Evolutionary conservation across 2,329 filamentous ascomycete species (phyloP), one percentile per base, ranked within the genome.

Genomic region (Helotiales sp.): DNA sequence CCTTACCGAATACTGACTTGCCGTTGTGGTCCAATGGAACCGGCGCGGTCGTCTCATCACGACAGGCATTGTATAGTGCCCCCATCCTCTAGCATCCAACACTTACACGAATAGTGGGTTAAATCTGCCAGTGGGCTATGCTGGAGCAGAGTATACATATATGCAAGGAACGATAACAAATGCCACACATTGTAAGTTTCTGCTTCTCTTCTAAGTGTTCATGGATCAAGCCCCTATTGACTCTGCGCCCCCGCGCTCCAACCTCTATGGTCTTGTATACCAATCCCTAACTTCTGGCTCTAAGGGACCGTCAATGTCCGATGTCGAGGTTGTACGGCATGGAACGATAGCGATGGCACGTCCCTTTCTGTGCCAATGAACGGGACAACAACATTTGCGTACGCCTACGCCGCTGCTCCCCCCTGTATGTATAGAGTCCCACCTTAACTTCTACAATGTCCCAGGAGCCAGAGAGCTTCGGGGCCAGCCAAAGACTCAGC

Each of bases 11-110:
- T 34, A 22, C 36, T 40, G 36, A 40, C 17, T 17, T 22, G 17
- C n/a, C 5, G 3, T 17, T 50, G 13, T 64, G 60, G 60, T 30
- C 51, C 12, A 62, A 60, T 54, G 57, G 55, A 12, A 57, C 48
- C 10, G 54, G 49, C 24, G 59, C 55, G 8, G 38, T 54, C 0
- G 46, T 56, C 1, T 64, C 62, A 5, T 56, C 62, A 3, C 55
- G 59, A 7, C 58, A 57, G 48, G 59, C 59, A 27, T 59, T 55
- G 62, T 64, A 56, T 19, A 52, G 22, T 40, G 24, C n/a, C 36
- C 8, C 27, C 27, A 2, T 24, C 10, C 25, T 55, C n/a, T 13
- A 9, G n/a, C 8, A 46, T 33, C 8, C 31, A 10, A 47, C 2
- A 48, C 58, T 57, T 4, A 60, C 42, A 30, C 8, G 13, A 7